Percentiles rank a stretch among this genome's conserved stretches.
Evolutionary conservation across 1,284 basidiomycete species (phyloP).

Genomic region (Tilletia caries): DNA sequence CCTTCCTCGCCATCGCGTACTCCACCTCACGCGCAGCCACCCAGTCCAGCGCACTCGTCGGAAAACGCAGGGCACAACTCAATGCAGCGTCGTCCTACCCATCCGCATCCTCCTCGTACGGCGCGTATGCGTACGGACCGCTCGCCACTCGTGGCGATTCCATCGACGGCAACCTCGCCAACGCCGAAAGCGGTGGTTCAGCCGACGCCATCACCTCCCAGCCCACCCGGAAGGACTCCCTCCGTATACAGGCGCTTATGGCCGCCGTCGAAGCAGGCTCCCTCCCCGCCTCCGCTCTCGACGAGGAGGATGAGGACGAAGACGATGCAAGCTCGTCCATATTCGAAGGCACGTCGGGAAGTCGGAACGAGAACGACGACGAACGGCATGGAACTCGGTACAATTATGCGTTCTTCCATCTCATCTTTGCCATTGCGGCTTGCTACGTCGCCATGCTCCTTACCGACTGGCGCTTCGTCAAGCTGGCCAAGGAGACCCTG

Average conservation of each 20-base stretch:
- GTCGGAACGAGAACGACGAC: conserved; percentile 76
- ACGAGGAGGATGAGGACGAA: conserved; percentile 65
- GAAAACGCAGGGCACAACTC: conserved; percentile 61
- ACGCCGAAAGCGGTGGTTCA: conserved; percentile 49
- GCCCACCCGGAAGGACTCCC: conserved; percentile 77
- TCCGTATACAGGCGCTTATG: conserved; percentile 87
- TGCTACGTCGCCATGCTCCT: conserved; percentile 99
- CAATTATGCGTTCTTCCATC: conserved; percentile 97
- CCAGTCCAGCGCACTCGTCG: conserved; percentile 77
- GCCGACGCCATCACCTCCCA: conserved; percentile 72
- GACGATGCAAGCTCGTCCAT: conserved; percentile 67
- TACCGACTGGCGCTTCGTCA: conserved; percentile 74
- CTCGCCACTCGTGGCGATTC: conserved; percentile 32
- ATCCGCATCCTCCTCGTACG: conserved; percentile 10
- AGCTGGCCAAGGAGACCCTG: conserved; percentile 33
- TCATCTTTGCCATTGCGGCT: conserved; percentile 90
- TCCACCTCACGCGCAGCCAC: conserved; percentile 94
- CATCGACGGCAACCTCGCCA: not conserved
- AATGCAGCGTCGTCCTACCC: conserved; percentile 52
- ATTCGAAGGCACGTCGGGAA: conserved; percentile 52
- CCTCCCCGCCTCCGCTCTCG: conserved; percentile 84
- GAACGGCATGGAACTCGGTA: conserved; percentile 95
- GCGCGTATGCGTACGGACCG: conserved; percentile 32
- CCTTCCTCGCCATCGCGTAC: conserved; percentile 96
- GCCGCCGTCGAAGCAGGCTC: conserved; percentile 94